A percentile compares a stretch with the other conserved stretches of the same genome.
These are phyloP conservation scores for Monascus ruber DNA, from an alignment of 2,329 filamentous ascomycete species.

Conservation along the genomic window DNA sequence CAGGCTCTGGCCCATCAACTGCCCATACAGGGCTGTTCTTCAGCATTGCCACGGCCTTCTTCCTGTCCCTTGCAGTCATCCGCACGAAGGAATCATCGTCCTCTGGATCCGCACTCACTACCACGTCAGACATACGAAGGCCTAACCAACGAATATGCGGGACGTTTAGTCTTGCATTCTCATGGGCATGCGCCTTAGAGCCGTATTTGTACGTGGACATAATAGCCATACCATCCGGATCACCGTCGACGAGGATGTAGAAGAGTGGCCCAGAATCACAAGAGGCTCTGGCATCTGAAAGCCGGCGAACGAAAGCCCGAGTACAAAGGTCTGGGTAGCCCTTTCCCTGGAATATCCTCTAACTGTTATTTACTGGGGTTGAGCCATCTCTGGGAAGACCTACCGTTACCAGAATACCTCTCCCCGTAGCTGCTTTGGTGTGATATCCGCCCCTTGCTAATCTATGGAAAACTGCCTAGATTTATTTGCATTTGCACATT, in stretches of 20 bases:
- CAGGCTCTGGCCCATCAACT: conserved; percentile 32
- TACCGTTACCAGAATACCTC: conserved; percentile 48
- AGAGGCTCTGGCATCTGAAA: conserved; percentile 24
- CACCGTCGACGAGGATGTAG: conserved; percentile 47
- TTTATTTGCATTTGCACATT: background rate
- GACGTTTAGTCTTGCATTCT: conserved; percentile 37
- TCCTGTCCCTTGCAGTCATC: conserved; percentile 44
- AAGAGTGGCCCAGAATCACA: conserved; percentile 27
- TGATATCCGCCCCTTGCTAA: conserved; percentile 41
- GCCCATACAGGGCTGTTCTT: conserved; percentile 30
- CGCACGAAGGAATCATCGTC: conserved; percentile 27
- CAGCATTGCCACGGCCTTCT: conserved; percentile 45
- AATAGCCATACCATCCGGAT: conserved; percentile 53
- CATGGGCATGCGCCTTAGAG: conserved; percentile 44
- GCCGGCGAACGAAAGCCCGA: conserved; percentile 39
- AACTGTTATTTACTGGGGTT: too few species aligned
- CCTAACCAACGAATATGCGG: conserved; percentile 47
- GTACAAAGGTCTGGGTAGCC: conserved; percentile 53
- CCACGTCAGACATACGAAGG: conserved; percentile 33
- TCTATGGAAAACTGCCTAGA: conserved; percentile 49
- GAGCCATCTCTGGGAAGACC: conserved; percentile 4
- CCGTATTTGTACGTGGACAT: conserved; percentile 53
- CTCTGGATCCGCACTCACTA: conserved; percentile 14
- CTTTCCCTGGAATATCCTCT: conserved; percentile 39
- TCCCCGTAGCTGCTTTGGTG: conserved; percentile 23